Conservation (phyloP, 768 basidiomycete species). For the Dacryopinax primogenitus region DNA sequence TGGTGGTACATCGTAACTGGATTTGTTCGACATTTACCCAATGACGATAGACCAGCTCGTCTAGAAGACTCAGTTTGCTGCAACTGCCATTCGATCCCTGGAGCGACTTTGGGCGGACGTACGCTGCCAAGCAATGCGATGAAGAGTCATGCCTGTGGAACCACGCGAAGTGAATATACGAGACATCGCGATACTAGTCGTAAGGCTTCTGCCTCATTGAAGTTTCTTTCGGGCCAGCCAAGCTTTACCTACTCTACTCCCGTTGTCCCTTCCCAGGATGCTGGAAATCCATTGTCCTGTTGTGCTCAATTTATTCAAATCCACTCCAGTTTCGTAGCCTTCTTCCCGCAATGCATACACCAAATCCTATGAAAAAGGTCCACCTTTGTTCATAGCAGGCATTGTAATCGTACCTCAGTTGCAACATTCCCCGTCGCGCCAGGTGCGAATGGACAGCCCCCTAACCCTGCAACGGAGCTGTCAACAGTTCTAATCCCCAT, state of each 20-base stretch:
- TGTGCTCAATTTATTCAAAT: slow-evolving; percentile 56
- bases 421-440: slow-evolving; percentile 92
- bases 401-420: slow-evolving; percentile 42
- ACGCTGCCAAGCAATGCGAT: too few relatives aligned
- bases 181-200: not conserved
- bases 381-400: not conserved
- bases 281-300: slow-evolving; percentile 76
- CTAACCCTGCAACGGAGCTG: slow-evolving; percentile 62
- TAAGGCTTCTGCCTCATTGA: not conserved
- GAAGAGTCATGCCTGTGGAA: not conserved
- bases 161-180: not conserved
- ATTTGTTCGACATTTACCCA: too few relatives aligned
- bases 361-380: slow-evolving; percentile 38
- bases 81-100: too few relatives aligned
- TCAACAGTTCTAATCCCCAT: slow-evolving; percentile 70
- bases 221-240: slow-evolving; percentile 33
- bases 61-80: too few relatives aligned
- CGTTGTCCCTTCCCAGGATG: slow-evolving; percentile 50
- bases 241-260: slow-evolving; percentile 66
- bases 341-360: slow-evolving; percentile 67
- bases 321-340: slow-evolving; percentile 42
- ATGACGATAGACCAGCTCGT: too few relatives aligned
- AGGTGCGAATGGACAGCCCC: slow-evolving; percentile 92
- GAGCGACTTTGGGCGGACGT: too few relatives aligned
- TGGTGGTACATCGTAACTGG: too few relatives aligned